Evolutionary conservation across 805 yeast species (phyloP), one percentile per base, ranked within the genome.

Genomic region (Schwanniomyces vanrijiae): DNA sequence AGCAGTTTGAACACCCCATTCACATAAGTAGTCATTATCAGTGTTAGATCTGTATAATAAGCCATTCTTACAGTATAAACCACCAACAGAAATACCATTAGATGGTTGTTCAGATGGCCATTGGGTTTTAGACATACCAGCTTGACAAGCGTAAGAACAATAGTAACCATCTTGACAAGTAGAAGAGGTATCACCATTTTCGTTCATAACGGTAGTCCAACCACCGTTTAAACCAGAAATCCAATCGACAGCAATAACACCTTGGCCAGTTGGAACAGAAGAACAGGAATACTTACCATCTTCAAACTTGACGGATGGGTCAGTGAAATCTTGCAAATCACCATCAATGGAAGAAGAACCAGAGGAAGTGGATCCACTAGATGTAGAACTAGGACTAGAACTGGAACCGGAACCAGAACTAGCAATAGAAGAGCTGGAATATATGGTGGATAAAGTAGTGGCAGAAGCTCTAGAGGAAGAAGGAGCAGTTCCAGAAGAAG

Each of bases 81-180:
- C 90, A 69, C 90, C 90, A 45, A 84, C 80, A 37, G 89, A 81
- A 51, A 82, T 80, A 66, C 89, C 90, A 60, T 70, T 78, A 34
- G 80, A 48, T 34, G 90, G 90, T 69, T 84, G 90, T 28, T 64
- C 56, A 37, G 78, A 63, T 34, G 90, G 90, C 89, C 89, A 84
- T 70, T 84, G 90, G 49, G 90, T 84, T 76, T 84, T 84, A 59
- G 89, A 82, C 86, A 82, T 82, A 75, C 90, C 90, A 35, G 89
- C 77, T 63, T 83, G 85, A 66, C 90, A 84, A 45, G 89, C 88
- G 63, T 84, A 84, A 44, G 90, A 84, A 66, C 90, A 84, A 76
- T 83, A 84, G 64, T 73, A 77, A 42, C 87, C 90, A 51, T 83
- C 86, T 52, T 71, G 59, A 73, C 90, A 84, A 18, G 59, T 55